phyloP scores from a whole-genome alignment of 179 eudicot species.

The Heliamphora pulchella region DNA sequence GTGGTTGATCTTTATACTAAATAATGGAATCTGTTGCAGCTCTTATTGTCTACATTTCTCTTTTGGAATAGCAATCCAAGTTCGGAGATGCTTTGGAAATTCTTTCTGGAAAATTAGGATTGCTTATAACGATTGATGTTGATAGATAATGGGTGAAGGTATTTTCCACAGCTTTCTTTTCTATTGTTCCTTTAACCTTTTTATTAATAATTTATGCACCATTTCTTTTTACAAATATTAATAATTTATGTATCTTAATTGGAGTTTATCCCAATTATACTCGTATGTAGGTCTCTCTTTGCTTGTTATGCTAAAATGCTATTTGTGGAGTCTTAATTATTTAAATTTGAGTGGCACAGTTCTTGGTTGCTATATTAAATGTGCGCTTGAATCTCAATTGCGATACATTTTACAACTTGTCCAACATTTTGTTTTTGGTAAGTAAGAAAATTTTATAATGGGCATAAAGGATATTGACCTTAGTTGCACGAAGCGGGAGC shows the following conservation, averaged over 20 bases:
- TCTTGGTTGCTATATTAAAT: not conserved
- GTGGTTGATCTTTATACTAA: conserved; percentile 19
- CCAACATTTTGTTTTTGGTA: no score
- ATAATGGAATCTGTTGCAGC: conserved; percentile 52
- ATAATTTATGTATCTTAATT: no score
- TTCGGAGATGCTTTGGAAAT: conserved; percentile 77
- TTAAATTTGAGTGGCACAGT: not conserved
- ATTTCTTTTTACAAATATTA: no score
- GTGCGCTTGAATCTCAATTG: not conserved
- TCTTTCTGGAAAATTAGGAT: conserved; percentile 74
- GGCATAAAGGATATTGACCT: no score
- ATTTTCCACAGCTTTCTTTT: conserved; percentile 31
- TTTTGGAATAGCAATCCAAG: conserved; percentile 81
- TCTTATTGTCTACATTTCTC: conserved; percentile 75
- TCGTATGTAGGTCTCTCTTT: not conserved
- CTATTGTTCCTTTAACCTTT: not conserved
- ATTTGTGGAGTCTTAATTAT: not conserved
- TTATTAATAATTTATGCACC: not conserved
- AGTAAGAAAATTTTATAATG: no score
- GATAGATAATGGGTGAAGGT: conserved; percentile 86
- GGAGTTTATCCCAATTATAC: not conserved
- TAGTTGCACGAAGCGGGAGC: no score
- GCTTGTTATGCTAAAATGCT: not conserved
- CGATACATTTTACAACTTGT: not conserved
- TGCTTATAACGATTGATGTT: conserved; percentile 69